Base-by-base conservation (phyloP, 2,329 filamentous ascomycete genomes). In the Pseudodiploospora longispora region DNA sequence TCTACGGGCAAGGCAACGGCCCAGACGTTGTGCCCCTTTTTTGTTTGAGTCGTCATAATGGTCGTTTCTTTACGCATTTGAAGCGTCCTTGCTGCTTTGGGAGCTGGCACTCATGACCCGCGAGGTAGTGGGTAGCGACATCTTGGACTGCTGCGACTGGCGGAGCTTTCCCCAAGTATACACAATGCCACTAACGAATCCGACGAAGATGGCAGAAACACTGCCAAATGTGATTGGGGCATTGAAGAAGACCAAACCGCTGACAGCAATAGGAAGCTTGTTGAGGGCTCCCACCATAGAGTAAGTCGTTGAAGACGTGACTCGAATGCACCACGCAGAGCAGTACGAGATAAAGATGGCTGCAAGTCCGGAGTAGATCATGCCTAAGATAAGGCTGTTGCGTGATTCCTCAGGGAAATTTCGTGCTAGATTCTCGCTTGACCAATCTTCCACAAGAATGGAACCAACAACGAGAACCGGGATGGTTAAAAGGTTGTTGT, bases 291-390 rank as follows among this genome's bases (percentile, higher is more conserved):
- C 93, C 45, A 97, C 93, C 91, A 98, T 97, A 30, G 87, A 95
- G 74, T 97, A 98, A 2, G 93, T 98, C 6, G 93, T 98, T 12
- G 90, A 96, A 0, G 90, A 95, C 6, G 93, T 97, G 52, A 95
- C 87, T 54, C 93, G 90, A 52, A 98, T 94, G 63, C 93, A 97
- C 93, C 93, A 98, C 33, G 93, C 93, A 10, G 91, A 96, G 61
- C 89, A 94, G 76, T 98, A 98, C n/a, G 91, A 97, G 66, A 98
- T 98, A 70, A 96, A 95, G 59, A 97, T 90, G 41, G 90, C 87
- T 32, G 83, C 90, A 43, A 96, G 75, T 48, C 93, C 93, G 5
- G 93, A 96, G 67, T 97, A 85, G 59, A 97, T 71, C 87, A 97
- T 96, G 59, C 90, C 87, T 48, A 85, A 69, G 54, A 95, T 76